Conservation (phyloP, 805 yeast species). For the Sugiyamaella chiloensis region DNA sequence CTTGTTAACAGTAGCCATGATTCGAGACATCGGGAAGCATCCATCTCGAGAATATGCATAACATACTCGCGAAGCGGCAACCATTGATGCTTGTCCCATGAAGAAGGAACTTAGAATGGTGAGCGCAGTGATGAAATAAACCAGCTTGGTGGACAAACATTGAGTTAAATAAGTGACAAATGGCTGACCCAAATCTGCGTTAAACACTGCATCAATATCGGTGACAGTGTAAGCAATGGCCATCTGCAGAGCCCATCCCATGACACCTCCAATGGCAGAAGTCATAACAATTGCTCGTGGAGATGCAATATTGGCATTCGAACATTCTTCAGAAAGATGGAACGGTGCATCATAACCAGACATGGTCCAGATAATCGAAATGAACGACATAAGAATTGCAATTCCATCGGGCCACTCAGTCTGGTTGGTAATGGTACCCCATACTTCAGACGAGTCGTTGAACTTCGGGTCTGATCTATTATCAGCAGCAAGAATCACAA, state of each 20-base stretch:
- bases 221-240: slow-evolving; percentile 61
- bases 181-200: slow-evolving; percentile 57
- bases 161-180: slow-evolving; percentile 54
- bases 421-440: slow-evolving; percentile 50
- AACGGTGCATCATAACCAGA: slow-evolving; percentile 74
- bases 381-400: slow-evolving; percentile 48
- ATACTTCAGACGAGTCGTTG: slow-evolving; percentile 48
- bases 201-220: slow-evolving; percentile 43
- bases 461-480: slow-evolving; percentile 44
- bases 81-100: slow-evolving; percentile 59
- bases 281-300: slow-evolving; percentile 67
- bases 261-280: slow-evolving; percentile 49
- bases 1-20: slow-evolving; percentile 49
- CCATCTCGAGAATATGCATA: slow-evolving; percentile 69
- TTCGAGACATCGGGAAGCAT: slow-evolving; percentile 54
- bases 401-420: slow-evolving; percentile 66
- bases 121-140: slow-evolving; percentile 42
- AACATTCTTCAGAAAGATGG: slow-evolving; percentile 70
- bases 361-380: slow-evolving; percentile 50
- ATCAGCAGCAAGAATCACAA: slow-evolving; percentile 50
- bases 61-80: slow-evolving; percentile 64
- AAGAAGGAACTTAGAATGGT: slow-evolving; percentile 44
- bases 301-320: slow-evolving; percentile 60
- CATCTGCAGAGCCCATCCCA: slow-evolving; percentile 57
- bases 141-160: slow-evolving; percentile 42